These are phyloP conservation scores for Amborella trichopoda DNA, from an alignment of 164 flowering plant genomes.

Conservation along the genomic window DNA sequence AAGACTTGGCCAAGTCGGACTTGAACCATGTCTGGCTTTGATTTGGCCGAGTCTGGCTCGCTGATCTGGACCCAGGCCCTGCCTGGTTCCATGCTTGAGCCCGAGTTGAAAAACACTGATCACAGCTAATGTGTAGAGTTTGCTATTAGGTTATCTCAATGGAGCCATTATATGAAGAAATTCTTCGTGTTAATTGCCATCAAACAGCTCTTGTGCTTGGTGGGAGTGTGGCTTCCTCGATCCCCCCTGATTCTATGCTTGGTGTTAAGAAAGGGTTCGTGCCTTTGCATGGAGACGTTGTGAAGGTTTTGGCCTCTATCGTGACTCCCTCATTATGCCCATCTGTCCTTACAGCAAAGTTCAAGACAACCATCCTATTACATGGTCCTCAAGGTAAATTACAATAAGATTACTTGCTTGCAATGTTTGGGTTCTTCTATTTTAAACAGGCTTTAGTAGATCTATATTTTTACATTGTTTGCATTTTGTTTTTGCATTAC, in stretches of 20 bases:
- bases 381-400: conserved; percentile 62
- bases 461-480: no score
- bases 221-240: conserved; percentile 60
- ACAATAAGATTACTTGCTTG: no score
- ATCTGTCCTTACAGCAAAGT: conserved; percentile 71
- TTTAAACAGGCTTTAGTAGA: no score
- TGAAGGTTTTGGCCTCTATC: conserved; percentile 51
- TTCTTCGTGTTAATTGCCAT: conserved; percentile 56
- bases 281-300: conserved; percentile 54
- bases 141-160: conserved; percentile 55
- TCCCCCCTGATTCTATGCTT: conserved; percentile 58
- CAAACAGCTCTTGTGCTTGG: conserved; percentile 89
- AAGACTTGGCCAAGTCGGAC: no score
- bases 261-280: conserved; percentile 16
- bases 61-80: no score
- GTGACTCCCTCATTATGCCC: conserved; percentile 71
- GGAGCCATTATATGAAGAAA: conserved; percentile 63
- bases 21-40: no score
- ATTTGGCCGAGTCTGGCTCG: no score
- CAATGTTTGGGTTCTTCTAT: no score
- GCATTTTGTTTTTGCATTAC: no score
- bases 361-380: conserved; percentile 61
- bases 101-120: no score
- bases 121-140: no score
- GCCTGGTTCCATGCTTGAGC: no score